Evolutionary conservation across 345 rosid genomes (phyloP).

Genomic region (Odontarrhena argentea): DNA sequence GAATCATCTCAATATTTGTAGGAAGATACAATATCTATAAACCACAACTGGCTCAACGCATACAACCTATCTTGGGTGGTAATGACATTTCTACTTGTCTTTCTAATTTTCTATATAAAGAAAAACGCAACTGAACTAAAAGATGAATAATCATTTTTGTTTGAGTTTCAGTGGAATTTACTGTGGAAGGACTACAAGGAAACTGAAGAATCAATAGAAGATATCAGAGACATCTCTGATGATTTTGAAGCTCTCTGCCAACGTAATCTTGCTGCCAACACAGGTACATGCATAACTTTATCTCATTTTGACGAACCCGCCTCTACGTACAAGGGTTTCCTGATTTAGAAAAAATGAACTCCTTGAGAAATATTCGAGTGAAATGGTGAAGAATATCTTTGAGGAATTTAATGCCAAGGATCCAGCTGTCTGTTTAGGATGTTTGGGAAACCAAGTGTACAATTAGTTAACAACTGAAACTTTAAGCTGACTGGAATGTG

Average conservation of each 20-base stretch:
- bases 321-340: no score
- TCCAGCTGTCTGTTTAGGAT: background rate
- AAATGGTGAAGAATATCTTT: background rate
- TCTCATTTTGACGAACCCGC: background rate
- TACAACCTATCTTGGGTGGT: slow-evolving; percentile 88
- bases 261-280: slow-evolving; percentile 91
- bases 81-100: slow-evolving; percentile 36
- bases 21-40: slow-evolving; percentile 95
- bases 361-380: background rate
- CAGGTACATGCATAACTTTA: slow-evolving; percentile 54
- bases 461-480: background rate
- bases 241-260: slow-evolving; percentile 92
- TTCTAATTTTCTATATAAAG: background rate
- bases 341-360: background rate
- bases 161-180: slow-evolving; percentile 70
- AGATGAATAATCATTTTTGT: slow-evolving; percentile 12
- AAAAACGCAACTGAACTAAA: slow-evolving; percentile 13
- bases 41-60: slow-evolving; percentile 94
- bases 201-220: slow-evolving; percentile 84
- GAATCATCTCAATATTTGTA: slow-evolving; percentile 42
- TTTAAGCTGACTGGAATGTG: slow-evolving; percentile 2
- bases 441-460: background rate
- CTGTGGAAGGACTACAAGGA: slow-evolving; percentile 76
- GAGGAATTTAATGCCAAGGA: background rate
- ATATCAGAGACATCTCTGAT: slow-evolving; percentile 81